phyloP scores from a whole-genome alignment of 192 early-diverging fungal species.

The Entrophospora sp. region DNA sequence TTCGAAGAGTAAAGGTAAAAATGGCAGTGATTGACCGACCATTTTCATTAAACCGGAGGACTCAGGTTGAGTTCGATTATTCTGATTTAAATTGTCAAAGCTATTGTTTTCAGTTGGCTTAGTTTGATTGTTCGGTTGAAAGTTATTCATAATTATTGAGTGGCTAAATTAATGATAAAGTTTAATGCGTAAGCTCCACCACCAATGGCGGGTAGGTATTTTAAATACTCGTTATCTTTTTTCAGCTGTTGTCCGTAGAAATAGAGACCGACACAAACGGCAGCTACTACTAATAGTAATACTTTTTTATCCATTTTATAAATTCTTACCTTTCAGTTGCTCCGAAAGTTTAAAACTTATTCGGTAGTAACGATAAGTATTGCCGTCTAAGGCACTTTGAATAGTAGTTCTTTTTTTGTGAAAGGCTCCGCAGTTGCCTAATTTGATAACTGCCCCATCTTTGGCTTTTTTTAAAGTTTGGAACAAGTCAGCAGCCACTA shows the following conservation, averaged over 20 bases:
- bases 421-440: background rate
- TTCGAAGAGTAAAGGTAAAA: background rate
- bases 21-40: too few relatives aligned
- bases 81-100: too few relatives aligned
- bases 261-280: background rate
- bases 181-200: background rate
- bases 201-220: background rate
- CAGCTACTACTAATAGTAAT: background rate
- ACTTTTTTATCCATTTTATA: constrained; percentile 1
- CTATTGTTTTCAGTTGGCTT: background rate
- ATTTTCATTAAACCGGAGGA: too few relatives aligned
- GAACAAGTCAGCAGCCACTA: background rate
- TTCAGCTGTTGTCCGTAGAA: background rate
- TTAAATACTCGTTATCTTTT: background rate
- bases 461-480: background rate
- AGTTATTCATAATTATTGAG: background rate
- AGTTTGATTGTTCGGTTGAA: background rate
- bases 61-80: background rate
- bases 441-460: background rate
- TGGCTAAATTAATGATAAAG: background rate
- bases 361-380: background rate
- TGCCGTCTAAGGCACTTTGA: background rate
- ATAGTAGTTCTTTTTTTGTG: background rate
- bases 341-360: background rate
- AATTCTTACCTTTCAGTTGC: background rate